These are phyloP conservation scores for Fonsecaea erecta DNA, from an alignment of 2,329 filamentous ascomycete species.

Conservation along the genomic window DNA sequence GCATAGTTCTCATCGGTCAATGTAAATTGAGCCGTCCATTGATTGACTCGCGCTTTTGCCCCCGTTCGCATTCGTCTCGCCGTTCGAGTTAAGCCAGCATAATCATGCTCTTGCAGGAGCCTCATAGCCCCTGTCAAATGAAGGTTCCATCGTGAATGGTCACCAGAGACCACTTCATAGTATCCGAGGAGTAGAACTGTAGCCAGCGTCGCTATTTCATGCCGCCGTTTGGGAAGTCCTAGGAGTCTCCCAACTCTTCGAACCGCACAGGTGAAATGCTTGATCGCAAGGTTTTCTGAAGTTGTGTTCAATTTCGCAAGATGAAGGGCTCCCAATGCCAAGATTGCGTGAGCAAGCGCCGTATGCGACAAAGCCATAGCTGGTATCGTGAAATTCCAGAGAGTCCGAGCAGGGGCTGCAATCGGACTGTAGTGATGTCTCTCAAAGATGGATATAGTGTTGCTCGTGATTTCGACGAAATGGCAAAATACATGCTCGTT, in stretches of 20 bases:
- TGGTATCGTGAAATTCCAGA: slow-evolving; percentile 78
- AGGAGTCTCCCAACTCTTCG: slow-evolving; percentile 78
- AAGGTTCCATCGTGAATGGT: slow-evolving; percentile 94
- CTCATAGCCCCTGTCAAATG: slow-evolving; percentile 79
- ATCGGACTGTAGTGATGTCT: slow-evolving; percentile 68
- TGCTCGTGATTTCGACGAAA: slow-evolving; percentile 86
- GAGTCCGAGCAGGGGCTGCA: slow-evolving; percentile 61
- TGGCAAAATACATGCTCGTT: slow-evolving; percentile 86
- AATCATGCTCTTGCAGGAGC: slow-evolving; percentile 80
- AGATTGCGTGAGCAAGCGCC: slow-evolving; percentile 86
- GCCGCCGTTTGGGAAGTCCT: slow-evolving; percentile 68
- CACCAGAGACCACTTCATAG: slow-evolving; percentile 92
- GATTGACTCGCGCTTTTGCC: slow-evolving; percentile 45
- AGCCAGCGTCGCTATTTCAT: slow-evolving; percentile 80
- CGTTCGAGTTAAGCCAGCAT: slow-evolving; percentile 71
- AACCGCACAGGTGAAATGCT: slow-evolving; percentile 88
- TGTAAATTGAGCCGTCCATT: slow-evolving; percentile 41
- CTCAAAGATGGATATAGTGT: slow-evolving; percentile 85
- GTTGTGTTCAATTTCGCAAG: slow-evolving; percentile 79
- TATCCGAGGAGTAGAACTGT: slow-evolving; percentile 84
- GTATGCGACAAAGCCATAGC: slow-evolving; percentile 81
- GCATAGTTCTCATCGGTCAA: slow-evolving; percentile 32
- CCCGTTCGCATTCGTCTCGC: slow-evolving; percentile 68
- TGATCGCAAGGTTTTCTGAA: slow-evolving; percentile 78
- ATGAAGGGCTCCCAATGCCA: slow-evolving; percentile 84